Evolutionary conservation across 177 flowering plant species (phyloP), one percentile per base, ranked within the genome.

Genomic region (Vitis hybrid): DNA sequence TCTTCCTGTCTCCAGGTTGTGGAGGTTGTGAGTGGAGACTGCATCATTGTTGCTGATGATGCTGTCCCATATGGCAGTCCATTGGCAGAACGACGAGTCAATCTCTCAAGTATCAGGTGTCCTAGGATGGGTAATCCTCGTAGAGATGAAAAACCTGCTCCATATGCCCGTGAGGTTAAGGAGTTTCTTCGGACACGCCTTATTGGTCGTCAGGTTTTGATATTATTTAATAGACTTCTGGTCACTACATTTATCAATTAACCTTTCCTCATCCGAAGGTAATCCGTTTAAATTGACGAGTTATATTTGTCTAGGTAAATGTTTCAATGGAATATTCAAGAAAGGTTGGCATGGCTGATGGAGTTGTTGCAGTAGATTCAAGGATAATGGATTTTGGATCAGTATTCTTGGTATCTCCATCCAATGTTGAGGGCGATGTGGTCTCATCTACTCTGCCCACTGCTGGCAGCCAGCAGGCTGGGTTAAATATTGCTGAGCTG

Each of bases 21-120:
- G 63, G 99, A 96, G 80, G 94, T 96, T 86, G 97, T 90, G 18
- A 93, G 98, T 81, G 99, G 97, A 16, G 99, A 93, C 68, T 96
- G 99, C 72, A 63, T 96, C 67, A 78, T 93, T 76, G 93, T 96
- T 22, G 97, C 97, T 52, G 98, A 91, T 77, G 99, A 96, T 76
- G 74, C 93, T 55, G 61, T 84, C 59, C 97, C 95, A 54, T 96
- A 66, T 77, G 99, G 99, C 31, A 91, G 90, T 76, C 90, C 98
- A 59, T 66, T 79, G 53, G 99, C 97, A 60, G 99, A 92, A 76
- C 72, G 97, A 29, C 85, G 99, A 58, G 97, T 93, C 48, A 91
- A 93, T 78, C 90, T 93, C 61, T 96, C 98, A 48, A 93, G 99
- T 71, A 93, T 96, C 22, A 84, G 94, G 83, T 84, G 85, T 69